Percentiles rank a stretch among this genome's conserved stretches.
Evolutionary conservation across 1,284 basidiomycete genomes (phyloP).

Genomic region (Ceratobasidium sp.): DNA sequence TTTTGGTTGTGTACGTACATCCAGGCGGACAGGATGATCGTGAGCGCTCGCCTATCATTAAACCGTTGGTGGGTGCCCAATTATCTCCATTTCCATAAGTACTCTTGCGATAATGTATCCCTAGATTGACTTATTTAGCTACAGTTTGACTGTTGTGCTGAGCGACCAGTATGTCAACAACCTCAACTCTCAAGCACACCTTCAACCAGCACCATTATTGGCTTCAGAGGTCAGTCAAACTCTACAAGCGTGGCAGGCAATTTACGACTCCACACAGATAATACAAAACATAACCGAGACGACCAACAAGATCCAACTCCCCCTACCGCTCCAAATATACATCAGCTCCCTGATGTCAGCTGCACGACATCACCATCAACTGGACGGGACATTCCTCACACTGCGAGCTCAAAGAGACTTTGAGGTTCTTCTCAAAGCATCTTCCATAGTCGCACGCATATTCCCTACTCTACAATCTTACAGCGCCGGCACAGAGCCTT

Average conservation of each 20-base stretch:
- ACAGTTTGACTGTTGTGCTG: conserved; percentile 68
- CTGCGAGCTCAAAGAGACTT: conserved; percentile 68
- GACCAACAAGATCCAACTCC: conserved; percentile 56
- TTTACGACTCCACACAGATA: conserved; percentile 54
- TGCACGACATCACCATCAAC: conserved; percentile 71
- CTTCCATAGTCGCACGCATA: conserved; percentile 61
- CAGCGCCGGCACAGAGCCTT: neutral
- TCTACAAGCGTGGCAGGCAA: conserved; percentile 44
- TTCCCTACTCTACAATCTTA: conserved; percentile 34
- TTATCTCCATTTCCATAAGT: conserved; percentile 17
- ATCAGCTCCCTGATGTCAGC: conserved; percentile 76
- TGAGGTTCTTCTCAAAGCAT: conserved; percentile 68
- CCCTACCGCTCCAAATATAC: conserved; percentile 67
- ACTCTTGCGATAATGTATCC: conserved; percentile 33
- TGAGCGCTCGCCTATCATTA: conserved; percentile 72
- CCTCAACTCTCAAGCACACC: conserved; percentile 50
- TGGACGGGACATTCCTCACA: conserved; percentile 75
- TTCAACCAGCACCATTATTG: conserved; percentile 32
- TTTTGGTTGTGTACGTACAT: conserved; percentile 78
- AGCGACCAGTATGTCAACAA: conserved; percentile 48
- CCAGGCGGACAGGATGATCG: conserved; percentile 61
- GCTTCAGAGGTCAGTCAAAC: conserved; percentile 38
- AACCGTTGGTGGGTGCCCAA: conserved; percentile 63
- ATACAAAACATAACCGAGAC: conserved; percentile 50
- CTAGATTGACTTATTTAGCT: conserved; percentile 81